phyloP scores from a whole-genome alignment of 345 rosid genomes.

The Melaleuca alternifolia region DNA sequence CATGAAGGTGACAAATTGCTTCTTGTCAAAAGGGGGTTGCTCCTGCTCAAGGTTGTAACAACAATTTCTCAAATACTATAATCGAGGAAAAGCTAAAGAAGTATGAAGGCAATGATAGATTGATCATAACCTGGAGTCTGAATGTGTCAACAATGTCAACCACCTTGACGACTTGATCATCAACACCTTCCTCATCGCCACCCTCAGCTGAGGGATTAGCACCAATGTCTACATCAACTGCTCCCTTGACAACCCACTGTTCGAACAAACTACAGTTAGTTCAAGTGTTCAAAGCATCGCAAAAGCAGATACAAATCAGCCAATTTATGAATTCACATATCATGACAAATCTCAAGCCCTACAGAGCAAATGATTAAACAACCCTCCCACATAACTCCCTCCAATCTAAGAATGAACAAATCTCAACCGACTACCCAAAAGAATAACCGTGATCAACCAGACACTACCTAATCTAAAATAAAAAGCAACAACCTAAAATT shows the following conservation, averaged over 20 bases:
- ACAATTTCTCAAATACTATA: not conserved
- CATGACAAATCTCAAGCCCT: not conserved
- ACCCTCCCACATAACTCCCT: not conserved
- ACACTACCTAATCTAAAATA: not conserved
- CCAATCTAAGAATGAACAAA: not conserved
- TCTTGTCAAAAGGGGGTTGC: slow-evolving; percentile 91
- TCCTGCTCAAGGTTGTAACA: slow-evolving; percentile 34
- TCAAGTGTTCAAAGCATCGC: not conserved
- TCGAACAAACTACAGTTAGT: not conserved
- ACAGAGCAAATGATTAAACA: not conserved
- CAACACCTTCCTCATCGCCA: slow-evolving; percentile 81
- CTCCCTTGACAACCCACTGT: slow-evolving; percentile 84
- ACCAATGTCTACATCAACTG: slow-evolving; percentile 73
- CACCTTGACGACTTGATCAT: slow-evolving; percentile 69
- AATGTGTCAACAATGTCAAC: slow-evolving; percentile 98
- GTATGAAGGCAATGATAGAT: not conserved
- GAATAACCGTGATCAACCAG: not conserved
- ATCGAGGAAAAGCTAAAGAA: not conserved
- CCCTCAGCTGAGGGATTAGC: slow-evolving; percentile 99
- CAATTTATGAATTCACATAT: not conserved
- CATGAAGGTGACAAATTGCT: slow-evolving; percentile 51
- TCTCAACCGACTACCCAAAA: not conserved
- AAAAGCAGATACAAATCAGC: not conserved
- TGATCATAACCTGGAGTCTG: slow-evolving; percentile 74
- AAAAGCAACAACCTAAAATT: not conserved